These are phyloP conservation scores for Phytopythium litorale DNA, from an alignment of 352 stramenopile species.

Conservation along the genomic window DNA sequence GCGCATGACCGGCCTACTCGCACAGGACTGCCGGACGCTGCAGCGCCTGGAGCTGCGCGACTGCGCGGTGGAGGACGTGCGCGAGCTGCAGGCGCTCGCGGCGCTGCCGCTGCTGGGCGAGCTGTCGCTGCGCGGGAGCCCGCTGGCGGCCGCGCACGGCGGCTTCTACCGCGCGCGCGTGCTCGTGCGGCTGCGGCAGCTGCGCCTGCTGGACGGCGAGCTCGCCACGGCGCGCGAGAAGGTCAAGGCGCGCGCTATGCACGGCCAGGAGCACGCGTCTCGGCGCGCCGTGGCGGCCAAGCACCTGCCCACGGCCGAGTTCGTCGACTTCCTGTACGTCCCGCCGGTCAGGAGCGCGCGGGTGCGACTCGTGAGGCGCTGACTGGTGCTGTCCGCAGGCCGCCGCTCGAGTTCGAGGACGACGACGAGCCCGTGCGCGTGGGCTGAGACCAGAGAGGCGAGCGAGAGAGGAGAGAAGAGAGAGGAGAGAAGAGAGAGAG, in stretches of 20 bases:
- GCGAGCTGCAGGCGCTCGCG: conserved; percentile 58
- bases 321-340: conserved; percentile 66
- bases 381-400: conserved; percentile 12
- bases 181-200: conserved; percentile 51
- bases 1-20: background rate
- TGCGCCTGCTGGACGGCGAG: conserved; percentile 49
- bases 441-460: background rate
- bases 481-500: background rate
- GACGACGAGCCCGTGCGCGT: conserved; percentile 11
- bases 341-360: background rate
- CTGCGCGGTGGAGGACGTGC: conserved; percentile 49
- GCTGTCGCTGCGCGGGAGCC: conserved; percentile 41
- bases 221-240: conserved; percentile 64
- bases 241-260: conserved; percentile 71
- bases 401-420: conserved; percentile 49
- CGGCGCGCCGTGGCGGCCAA: conserved; percentile 55
- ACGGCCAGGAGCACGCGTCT: conserved; percentile 56
- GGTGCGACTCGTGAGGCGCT: too few species aligned
- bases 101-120: conserved; percentile 35
- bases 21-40: conserved; percentile 46
- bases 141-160: conserved; percentile 22
- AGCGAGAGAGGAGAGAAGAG: too few species aligned
- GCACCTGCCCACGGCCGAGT: conserved; percentile 48
- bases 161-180: conserved; percentile 65
- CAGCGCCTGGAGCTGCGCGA: conserved; percentile 50